Evolutionary conservation across 345 rosid genomes (phyloP), one percentile per base, ranked within the genome.

Genomic region (Ricinus communis): DNA sequence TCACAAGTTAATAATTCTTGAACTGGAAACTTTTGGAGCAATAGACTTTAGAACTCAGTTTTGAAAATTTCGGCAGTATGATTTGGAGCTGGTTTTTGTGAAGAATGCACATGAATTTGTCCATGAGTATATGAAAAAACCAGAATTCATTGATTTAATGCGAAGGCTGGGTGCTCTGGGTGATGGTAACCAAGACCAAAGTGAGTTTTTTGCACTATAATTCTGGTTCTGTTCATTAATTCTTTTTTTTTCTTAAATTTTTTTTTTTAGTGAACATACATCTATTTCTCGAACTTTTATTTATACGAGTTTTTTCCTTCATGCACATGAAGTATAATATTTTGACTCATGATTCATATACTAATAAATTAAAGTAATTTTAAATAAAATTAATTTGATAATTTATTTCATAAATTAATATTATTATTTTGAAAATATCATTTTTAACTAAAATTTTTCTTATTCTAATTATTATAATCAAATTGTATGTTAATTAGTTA

Each of bases 101-200:
- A 95, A 95, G 91, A 95, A 95, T 73, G 84, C 92, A 0, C 99
- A 95, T 28, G 97, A 93, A 75, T 92, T 95, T 78, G 90, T 93
- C 63, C 90, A 87, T 5, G 94, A 95, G 63, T 90, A 89, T 80
- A 63, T 93, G 88, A 90, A 87, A 76, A 89, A 77, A 57, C 87
- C 87, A 25, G 99, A 90, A 53, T 82, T 82, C 59, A 73, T 90
- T 27, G 98, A 95, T 19, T 87, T 95, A 70, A 90, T 90, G 97
- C 81, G 90, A 68, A 73, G 99, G 77, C 93, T 92, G 40, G 99
- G 99, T 74, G 99, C 99, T 71, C 77, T 95, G 80, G 99, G 96
- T 27, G 97, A 90, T 80, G 93, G 97, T 76, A 90, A 86, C 85
- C 94, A 86, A 71, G 99, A 93, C 80, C 88, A 83, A 68, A 86